These are phyloP conservation scores for Dothidotthia symphoricarpi DNA, from an alignment of 2,329 filamentous ascomycete species.

Conservation along the genomic window DNA sequence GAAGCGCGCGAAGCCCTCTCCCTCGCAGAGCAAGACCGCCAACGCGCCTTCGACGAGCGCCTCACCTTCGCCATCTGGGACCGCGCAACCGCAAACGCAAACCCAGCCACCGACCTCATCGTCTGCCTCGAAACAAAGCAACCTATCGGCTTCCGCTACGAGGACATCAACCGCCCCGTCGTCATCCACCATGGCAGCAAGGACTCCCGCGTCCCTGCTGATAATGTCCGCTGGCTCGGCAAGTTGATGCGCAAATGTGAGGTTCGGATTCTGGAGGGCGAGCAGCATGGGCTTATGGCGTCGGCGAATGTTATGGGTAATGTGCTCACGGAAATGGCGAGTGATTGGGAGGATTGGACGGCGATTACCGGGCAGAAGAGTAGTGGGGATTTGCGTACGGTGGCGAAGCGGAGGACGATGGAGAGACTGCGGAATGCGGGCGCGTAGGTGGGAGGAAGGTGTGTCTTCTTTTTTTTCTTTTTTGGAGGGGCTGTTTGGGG, in stretches of 20 bases:
- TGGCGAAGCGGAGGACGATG: slow-evolving; percentile 1
- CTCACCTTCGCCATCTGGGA: slow-evolving; percentile 95
- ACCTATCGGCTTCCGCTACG: slow-evolving; percentile 92
- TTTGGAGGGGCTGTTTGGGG: too few species aligned
- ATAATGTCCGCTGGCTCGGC: slow-evolving; percentile 92
- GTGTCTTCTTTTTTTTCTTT: too few species aligned
- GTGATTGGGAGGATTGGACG: slow-evolving; percentile 67
- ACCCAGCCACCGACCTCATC: slow-evolving; percentile 88
- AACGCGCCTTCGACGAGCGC: slow-evolving; percentile 74
- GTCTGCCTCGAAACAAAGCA: slow-evolving; percentile 90
- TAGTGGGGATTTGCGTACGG: slow-evolving; percentile 12
- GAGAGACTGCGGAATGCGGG: not conserved
- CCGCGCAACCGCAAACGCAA: slow-evolving; percentile 83
- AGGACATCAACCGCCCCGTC: slow-evolving; percentile 87
- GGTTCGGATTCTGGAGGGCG: slow-evolving; percentile 82
- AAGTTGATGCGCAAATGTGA: slow-evolving; percentile 93
- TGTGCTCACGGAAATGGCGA: slow-evolving; percentile 90
- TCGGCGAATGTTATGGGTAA: slow-evolving; percentile 89
- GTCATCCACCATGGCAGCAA: slow-evolving; percentile 92
- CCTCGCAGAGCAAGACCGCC: slow-evolving; percentile 68
- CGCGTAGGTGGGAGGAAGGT: too few species aligned
- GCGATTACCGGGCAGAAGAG: slow-evolving; percentile 20
- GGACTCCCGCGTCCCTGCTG: slow-evolving; percentile 87
- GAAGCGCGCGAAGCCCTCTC: slow-evolving; percentile 54
- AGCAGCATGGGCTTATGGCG: slow-evolving; percentile 95